Base-by-base conservation (phyloP, 805 yeast genomes). In the Saccharomycopsis sp. region DNA sequence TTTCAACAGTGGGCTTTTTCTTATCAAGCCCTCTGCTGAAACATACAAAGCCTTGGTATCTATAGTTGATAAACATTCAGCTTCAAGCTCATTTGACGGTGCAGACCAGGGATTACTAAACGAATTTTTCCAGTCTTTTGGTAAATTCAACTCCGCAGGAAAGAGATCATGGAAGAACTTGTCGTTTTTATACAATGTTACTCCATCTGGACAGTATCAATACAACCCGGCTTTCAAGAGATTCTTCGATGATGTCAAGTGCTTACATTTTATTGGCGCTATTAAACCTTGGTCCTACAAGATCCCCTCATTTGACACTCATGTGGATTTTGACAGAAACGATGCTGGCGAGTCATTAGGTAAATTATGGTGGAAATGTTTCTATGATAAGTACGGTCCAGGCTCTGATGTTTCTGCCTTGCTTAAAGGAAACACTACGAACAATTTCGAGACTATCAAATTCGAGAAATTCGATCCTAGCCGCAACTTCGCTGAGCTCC, bases 61-160 rank as follows among this genome's bases (percentile, higher is more conserved):
- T 1, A 69, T 70, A 34, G 67, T 72, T 52, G 34, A 50, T 15
- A 54, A 56, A 1, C 62, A 66, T 2, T 64, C 71, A 20, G 58
- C 24, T 41, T 64, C 48, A 12, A 64, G 64, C 14, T 73, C 83
- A 1, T 88, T 89, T 64, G 97, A 91, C 70, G 96, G 96, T 48
- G 92, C 96, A 1, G 97, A 91, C 71, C 97, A 91, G 70, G 97
- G 97, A 12, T 75, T 91, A 41, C 74, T 91, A 62, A 91, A 91
- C 70, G 88, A 87, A 66, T 85, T 79, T 65, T 89, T 88, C 68
- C 61, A 78, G 63, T 7, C 41, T 9, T 58, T 58, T 52, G 61
- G 63, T 65, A 53, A 59, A 56, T 57, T 64, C 66, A 55, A 61
- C 20, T 12, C 34, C n/a, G 40, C 34, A 4, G 23, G 44, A 8